Evolutionary conservation across 1,139 yeast genomes (phyloP).

Genomic region (Debaryomycetaceae sp.): DNA sequence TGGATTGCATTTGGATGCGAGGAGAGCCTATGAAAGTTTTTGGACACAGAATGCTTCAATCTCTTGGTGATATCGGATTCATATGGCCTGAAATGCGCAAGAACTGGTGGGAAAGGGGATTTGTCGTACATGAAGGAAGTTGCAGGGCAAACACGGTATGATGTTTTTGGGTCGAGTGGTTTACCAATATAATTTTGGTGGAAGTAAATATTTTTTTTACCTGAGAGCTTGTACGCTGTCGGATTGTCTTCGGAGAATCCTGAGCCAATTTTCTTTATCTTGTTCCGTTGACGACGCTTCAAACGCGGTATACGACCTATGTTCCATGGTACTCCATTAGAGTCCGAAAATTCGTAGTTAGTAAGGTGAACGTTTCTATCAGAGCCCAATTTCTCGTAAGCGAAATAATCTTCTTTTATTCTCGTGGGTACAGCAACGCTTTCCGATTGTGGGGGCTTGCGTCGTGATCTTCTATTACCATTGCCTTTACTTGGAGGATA

Average conservation of each 20-base stretch:
- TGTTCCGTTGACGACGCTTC: slow-evolving; percentile 16
- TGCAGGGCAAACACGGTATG: neutral
- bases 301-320: slow-evolving; percentile 48
- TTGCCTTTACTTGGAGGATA: slow-evolving; percentile 14
- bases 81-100: slow-evolving; percentile 54
- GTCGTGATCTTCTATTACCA: neutral
- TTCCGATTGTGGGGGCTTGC: slow-evolving; percentile 10
- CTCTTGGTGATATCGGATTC: slow-evolving; percentile 44
- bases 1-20: slow-evolving; percentile 4
- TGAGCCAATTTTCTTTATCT: slow-evolving; percentile 10
- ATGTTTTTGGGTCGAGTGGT: neutral
- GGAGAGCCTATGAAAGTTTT: slow-evolving; percentile 9
- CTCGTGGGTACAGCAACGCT: slow-evolving; percentile 27
- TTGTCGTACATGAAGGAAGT: slow-evolving; percentile 5
- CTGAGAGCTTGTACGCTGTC: slow-evolving; percentile 20
- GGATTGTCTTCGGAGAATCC: slow-evolving; percentile 13
- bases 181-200: slow-evolving; percentile 24
- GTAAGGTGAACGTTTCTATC: slow-evolving; percentile 12
- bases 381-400: slow-evolving; percentile 11
- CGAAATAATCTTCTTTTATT: slow-evolving; percentile 22
- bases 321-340: slow-evolving; percentile 31
- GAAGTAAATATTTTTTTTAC: slow-evolving; percentile 28
- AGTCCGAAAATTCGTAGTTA: slow-evolving; percentile 32
- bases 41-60: slow-evolving; percentile 25
- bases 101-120: slow-evolving; percentile 35